Base-by-base conservation (phyloP, 208 protist species). In the Wallacemonas sp. region DNA sequence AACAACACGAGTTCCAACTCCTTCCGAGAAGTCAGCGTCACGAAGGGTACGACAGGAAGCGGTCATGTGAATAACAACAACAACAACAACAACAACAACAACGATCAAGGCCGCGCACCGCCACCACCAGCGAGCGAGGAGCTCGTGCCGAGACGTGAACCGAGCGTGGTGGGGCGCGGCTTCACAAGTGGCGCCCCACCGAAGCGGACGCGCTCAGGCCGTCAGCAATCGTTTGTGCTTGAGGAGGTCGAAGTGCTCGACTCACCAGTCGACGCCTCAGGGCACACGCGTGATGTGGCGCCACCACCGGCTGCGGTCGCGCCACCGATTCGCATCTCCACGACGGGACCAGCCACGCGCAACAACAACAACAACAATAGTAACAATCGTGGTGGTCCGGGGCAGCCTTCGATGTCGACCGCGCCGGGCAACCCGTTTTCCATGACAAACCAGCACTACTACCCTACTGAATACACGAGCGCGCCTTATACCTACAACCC, bases 171-270 rank as follows among this genome's bases (percentile, higher is more conserved):
- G 9, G 52, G 52, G 6, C 52, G 52, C 19, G 52, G 52, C 5
- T 58, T 58, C 32, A 58, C 52, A 17, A 33, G 38, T 30, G 26
- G 26, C 11, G 30, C n/a, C 5, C 34, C 29, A 24, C 9, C 16
- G 17, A 58, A 39, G 30, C 34, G 21, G 30, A 23, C 52, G 30
- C 52, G 52, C 52, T 26, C 30, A 4, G 27, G 6, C n/a, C 52
- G 52, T 19, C 26, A 19, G 8, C 52, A 58, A 29, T 58, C 52
- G 3, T 58, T 58, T 38, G 30, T 58, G 4, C 17, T 58, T 0
- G 52, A 58, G 32, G 52, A 58, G 16, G 32, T 58, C 6, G 30
- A 43, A 16, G 19, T 58, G 52, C 26, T 58, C n/a, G 52, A 58
- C 29, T 58, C 52, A 6, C 52, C 52, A 2, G 30, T 4, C 19